Base-by-base conservation (phyloP, 2,329 filamentous ascomycete species). In the Neophaeococcomyces mojaviensis region DNA sequence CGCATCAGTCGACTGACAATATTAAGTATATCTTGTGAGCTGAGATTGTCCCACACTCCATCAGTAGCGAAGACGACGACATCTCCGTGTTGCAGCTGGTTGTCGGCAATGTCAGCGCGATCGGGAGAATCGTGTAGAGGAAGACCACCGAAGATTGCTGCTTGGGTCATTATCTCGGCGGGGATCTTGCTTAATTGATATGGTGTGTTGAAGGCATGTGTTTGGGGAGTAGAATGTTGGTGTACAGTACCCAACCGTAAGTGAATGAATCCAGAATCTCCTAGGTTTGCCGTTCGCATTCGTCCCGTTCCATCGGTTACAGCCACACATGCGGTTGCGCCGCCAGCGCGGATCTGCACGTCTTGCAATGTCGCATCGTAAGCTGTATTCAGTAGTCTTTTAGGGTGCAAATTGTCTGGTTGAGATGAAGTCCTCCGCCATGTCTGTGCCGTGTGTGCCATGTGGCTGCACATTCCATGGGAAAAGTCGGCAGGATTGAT, bases 121-220 rank as follows among this genome's bases (percentile, higher is more conserved):
- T 79, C 77, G 10, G 92, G 92, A 47, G 84, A 74, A 66, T 98
- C 92, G 61, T 84, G 82, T 20, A 95, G 77, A 51, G 85, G 85
- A 2, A 78, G 73, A 36, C 87, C 87, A 16, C 90, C 90, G 63
- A 95, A 97, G 22, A 87, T 79, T 10, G 82, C 79, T 58, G 88
- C 84, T 58, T 92, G 86, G 18, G 81, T 78, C 47, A 88, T 77
- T 67, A 95, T 82, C 56, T 78, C 79, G 3, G 84, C 78, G 1
- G 92, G 90, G 6, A 96, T 82, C 44, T 95, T 81, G 44, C 88
- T 90, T 33, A 98, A 77, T 65, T 98, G 92, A 61, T 86, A 98
- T 0, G 92, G 92, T 0, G 92, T 97, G 66, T 98, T 98, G 76
- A 98, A 98, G 35, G 84, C 88, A 64, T 98, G 92, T 1, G 88